Evolutionary conservation across 2,329 filamentous ascomycete species (phyloP).

Genomic region (Talaromyces sp.): DNA sequence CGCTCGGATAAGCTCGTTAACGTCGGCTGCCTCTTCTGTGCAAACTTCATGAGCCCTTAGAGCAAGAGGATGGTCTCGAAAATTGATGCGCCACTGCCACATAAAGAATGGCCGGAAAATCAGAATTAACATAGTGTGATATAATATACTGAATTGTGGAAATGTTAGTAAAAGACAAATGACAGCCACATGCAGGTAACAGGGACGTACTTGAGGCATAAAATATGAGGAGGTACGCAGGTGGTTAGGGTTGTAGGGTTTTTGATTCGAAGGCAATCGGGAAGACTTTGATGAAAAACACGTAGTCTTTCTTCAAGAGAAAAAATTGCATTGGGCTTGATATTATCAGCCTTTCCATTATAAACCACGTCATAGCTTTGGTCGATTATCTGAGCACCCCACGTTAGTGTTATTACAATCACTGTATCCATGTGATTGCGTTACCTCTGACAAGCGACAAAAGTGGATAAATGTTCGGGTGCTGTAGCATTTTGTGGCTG

Average conservation of each 20-base stretch:
- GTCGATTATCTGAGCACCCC: constrained; percentile 9
- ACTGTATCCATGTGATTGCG: not conserved
- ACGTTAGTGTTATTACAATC: not conserved
- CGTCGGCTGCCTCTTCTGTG: constrained; percentile 10
- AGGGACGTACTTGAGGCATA: constrained; percentile 15
- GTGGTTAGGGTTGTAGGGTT: not conserved
- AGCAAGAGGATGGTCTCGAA: constrained; percentile 11
- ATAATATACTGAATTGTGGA: constrained; percentile 9
- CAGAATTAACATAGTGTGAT: constrained; percentile 15
- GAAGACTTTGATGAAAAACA: constrained; percentile 8
- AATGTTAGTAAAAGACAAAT: not conserved
- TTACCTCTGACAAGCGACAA: constrained; percentile 11
- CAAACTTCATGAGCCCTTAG: constrained; percentile 12
- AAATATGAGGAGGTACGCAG: constrained; percentile 16
- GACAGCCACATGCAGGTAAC: no score
- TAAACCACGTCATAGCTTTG: constrained; percentile 14
- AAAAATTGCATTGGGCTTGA: constrained; percentile 12
- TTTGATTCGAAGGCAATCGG: constrained; percentile 8
- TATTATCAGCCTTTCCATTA: constrained; percentile 4
- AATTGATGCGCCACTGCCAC: constrained; percentile 9
- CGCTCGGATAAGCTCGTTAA: constrained; percentile 14
- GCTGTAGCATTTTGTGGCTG: constrained; percentile 9
- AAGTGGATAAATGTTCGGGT: constrained; percentile 12
- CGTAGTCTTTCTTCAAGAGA: constrained; percentile 8
- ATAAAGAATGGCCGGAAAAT: constrained; percentile 17